Percentiles rank a stretch among this genome's conserved stretches.
Evolutionary conservation across 768 basidiomycete genomes (phyloP).

Genomic region (Boletus rufocinnamomeus): DNA sequence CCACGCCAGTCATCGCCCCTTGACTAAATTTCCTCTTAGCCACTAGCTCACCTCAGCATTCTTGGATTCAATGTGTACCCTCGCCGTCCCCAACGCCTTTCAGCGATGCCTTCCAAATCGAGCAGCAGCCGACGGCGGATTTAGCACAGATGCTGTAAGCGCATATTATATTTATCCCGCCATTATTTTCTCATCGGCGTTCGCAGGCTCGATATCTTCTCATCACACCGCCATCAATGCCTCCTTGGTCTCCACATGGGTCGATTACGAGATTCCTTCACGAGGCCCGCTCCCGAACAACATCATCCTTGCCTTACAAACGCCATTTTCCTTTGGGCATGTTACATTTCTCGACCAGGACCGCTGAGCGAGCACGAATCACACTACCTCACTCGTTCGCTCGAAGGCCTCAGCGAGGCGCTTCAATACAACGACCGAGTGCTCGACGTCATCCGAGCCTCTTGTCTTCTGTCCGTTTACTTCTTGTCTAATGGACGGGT

Average conservation of each 20-base stretch:
- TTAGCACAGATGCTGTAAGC: conserved; percentile 67
- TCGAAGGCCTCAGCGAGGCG: conserved; percentile 64
- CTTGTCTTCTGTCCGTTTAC: conserved; percentile 73
- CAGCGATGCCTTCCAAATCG: conserved; percentile 49
- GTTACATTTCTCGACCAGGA: conserved; percentile 74
- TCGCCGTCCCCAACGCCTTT: conserved; percentile 58
- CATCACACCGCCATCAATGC: conserved; percentile 74
- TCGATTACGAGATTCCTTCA: conserved; percentile 61
- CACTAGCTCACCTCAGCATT: conserved; percentile 51
- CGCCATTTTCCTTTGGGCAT: conserved; percentile 81
- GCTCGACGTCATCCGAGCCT: conserved; percentile 75
- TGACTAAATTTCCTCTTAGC: conserved; percentile 31
- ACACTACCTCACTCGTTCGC: conserved; percentile 64
- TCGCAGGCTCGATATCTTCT: conserved; percentile 69
- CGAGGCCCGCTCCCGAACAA: conserved; percentile 54
- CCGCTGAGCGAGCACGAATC: conserved; percentile 71
- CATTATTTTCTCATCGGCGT: conserved; percentile 8
- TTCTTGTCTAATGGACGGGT: conserved; percentile 76
- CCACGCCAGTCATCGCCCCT: background rate
- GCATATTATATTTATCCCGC: conserved; percentile 9
- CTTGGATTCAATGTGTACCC: conserved; percentile 51
- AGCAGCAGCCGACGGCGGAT: conserved; percentile 54
- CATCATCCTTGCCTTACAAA: conserved; percentile 79
- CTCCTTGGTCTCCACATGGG: conserved; percentile 71
- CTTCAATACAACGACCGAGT: conserved; percentile 55